Evolutionary conservation across 331 rosid species (phyloP).

Genomic region (Rhamnella rubrinervis): DNA sequence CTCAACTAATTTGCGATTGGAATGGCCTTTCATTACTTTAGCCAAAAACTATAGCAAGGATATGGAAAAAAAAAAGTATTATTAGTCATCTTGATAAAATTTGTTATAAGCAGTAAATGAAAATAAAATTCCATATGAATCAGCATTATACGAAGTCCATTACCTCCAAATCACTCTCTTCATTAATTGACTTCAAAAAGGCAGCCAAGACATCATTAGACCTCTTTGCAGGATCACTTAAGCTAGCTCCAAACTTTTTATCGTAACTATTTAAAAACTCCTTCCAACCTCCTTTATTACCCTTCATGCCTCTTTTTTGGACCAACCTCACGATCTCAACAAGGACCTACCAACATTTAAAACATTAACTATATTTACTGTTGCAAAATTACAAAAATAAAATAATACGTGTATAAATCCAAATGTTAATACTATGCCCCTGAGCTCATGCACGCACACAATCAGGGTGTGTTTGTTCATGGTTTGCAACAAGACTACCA

Average conservation of each 20-base stretch:
- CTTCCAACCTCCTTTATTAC: slow-evolving; percentile 74
- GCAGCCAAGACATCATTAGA: slow-evolving; percentile 52
- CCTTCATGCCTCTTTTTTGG: slow-evolving; percentile 68
- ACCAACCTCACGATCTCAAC: slow-evolving; percentile 69
- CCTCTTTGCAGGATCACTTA: slow-evolving; percentile 80
- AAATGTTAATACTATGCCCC: too few species aligned
- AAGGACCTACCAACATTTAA: slow-evolving; percentile 47
- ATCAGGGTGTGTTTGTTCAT: too few species aligned
- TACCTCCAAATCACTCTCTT: slow-evolving; percentile 71
- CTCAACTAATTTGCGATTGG: slow-evolving; percentile 42
- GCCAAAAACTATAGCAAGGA: slow-evolving; percentile 44
- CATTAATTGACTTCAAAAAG: slow-evolving; percentile 63
- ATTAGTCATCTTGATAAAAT: not conserved
- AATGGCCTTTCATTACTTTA: slow-evolving; percentile 48
- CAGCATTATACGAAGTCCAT: not conserved
- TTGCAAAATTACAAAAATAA: too few species aligned
- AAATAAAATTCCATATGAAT: slow-evolving; percentile 5
- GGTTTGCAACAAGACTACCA: too few species aligned
- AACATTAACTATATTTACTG: not conserved
- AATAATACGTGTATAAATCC: too few species aligned
- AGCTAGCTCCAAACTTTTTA: slow-evolving; percentile 49
- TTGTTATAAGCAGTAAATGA: not conserved
- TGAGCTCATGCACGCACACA: too few species aligned
- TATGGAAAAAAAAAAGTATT: not conserved
- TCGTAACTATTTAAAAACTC: slow-evolving; percentile 58